These are phyloP conservation scores for Acanthamoeba royreba DNA, from an alignment of 208 protist species.

Conservation along the genomic window DNA sequence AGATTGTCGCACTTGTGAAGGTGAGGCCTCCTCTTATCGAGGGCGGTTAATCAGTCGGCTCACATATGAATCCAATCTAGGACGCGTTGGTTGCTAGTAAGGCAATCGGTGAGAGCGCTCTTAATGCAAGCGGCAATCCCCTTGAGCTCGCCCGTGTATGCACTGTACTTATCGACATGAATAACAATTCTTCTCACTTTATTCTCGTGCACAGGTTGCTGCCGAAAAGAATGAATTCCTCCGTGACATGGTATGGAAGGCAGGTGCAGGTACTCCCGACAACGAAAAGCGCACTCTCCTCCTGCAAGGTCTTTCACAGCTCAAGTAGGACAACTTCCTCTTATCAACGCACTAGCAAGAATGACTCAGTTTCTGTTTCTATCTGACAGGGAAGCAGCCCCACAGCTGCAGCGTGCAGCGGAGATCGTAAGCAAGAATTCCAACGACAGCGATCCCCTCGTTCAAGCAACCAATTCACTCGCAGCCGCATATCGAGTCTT, in stretches of 20 bases:
- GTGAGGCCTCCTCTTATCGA: neutral
- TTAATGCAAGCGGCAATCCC: neutral
- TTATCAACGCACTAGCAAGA: too few relatives aligned
- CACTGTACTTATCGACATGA: too few relatives aligned
- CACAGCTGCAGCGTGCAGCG: neutral
- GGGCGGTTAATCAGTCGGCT: too few relatives aligned
- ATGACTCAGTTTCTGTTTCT: too few relatives aligned
- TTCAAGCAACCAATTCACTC: neutral
- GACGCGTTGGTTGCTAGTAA: neutral
- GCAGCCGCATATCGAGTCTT: neutral
- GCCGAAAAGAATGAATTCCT: neutral
- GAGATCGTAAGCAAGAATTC: neutral
- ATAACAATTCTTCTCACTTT: too few relatives aligned
- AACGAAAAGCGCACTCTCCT: neutral
- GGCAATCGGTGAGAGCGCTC: constrained; percentile 11
- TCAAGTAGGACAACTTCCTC: too few relatives aligned
- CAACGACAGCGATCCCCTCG: neutral
- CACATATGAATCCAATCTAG: neutral
- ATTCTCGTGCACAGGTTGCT: neutral
- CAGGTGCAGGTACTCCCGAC: neutral
- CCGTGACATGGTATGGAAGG: constrained; percentile 10
- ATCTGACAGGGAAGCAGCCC: neutral
- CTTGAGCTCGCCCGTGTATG: neutral
- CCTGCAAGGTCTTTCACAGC: neutral
- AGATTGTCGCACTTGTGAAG: neutral